phyloP scores from a whole-genome alignment of 2,329 filamentous ascomycete species.

The Pestalotiopsis sp. region DNA sequence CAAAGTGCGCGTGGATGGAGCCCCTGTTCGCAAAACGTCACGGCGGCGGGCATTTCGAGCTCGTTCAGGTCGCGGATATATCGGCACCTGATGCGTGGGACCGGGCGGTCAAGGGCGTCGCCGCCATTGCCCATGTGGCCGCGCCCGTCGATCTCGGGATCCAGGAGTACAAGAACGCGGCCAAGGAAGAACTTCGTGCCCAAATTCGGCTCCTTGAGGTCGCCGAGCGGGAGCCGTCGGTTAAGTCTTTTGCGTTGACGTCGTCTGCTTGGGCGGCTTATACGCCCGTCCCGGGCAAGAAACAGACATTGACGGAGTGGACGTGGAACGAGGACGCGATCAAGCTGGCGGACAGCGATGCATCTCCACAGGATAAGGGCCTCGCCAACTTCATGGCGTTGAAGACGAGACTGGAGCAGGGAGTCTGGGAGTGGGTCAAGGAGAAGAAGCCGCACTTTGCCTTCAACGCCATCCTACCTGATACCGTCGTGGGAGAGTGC shows the following conservation, averaged over 20 bases:
- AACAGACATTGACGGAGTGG: slow-evolving; percentile 24
- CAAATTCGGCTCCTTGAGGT: slow-evolving; percentile 25
- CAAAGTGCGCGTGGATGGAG: slow-evolving; percentile 10
- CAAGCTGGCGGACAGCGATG: slow-evolving; percentile 18
- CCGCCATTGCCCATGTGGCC: slow-evolving; percentile 30
- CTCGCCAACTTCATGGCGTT: slow-evolving; percentile 34
- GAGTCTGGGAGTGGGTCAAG: slow-evolving; percentile 35
- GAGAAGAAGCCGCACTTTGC: slow-evolving; percentile 28
- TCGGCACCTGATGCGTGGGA: slow-evolving; percentile 2
- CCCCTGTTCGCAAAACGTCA: slow-evolving; percentile 1
- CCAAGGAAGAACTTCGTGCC: slow-evolving; percentile 22
- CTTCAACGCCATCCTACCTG: slow-evolving; percentile 31
- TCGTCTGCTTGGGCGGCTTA: slow-evolving; percentile 34
- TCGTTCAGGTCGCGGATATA: slow-evolving; percentile 6
- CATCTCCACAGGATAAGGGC: slow-evolving; percentile 21
- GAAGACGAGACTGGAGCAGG: slow-evolving; percentile 33
- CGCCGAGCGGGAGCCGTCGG: slow-evolving; percentile 23
- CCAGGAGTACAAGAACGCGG: slow-evolving; percentile 26
- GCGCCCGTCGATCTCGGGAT: slow-evolving; percentile 21
- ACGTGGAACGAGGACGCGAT: slow-evolving; percentile 35
- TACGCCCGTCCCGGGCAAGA: slow-evolving; percentile 29
- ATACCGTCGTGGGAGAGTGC: slow-evolving; percentile 18
- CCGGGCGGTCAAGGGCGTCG: slow-evolving; percentile 1
- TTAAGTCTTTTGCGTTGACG: slow-evolving; percentile 33
- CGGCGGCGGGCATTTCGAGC: slow-evolving; percentile 7